These are phyloP conservation scores for Penicillium sp. DNA, from an alignment of 2,329 filamentous ascomycete genomes.

Conservation along the genomic window DNA sequence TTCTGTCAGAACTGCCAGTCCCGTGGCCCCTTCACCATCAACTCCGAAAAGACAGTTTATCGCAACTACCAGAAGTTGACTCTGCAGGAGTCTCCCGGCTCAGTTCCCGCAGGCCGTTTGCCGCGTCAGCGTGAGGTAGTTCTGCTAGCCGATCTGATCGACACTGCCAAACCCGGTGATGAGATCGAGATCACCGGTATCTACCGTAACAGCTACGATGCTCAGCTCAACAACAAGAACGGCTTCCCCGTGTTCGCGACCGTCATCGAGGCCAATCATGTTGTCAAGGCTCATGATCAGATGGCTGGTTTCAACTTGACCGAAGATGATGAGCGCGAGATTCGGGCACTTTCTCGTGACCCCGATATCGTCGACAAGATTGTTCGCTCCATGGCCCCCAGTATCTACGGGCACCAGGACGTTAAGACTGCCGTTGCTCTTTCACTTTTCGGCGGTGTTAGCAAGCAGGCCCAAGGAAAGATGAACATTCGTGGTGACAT, in stretches of 20 bases:
- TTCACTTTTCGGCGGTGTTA: conserved; percentile 91
- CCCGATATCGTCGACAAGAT: conserved; percentile 92
- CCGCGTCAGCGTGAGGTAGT: conserved; percentile 93
- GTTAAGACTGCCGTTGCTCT: conserved; percentile 96
- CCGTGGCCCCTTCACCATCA: conserved; percentile 89
- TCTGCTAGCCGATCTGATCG: conserved; percentile 94
- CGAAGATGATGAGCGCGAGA: conserved; percentile 90
- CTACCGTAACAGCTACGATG: conserved; percentile 98
- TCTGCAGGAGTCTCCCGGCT: conserved; percentile 93
- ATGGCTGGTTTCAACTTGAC: conserved; percentile 94
- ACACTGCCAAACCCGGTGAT: conserved; percentile 93
- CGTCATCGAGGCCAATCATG: conserved; percentile 94
- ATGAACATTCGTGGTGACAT: conserved; percentile 95
- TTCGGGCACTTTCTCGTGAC: conserved; percentile 83
- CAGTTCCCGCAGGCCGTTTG: conserved; percentile 90
- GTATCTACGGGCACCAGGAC: conserved; percentile 94
- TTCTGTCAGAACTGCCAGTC: conserved; percentile 98
- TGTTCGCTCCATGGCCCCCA: conserved; percentile 88
- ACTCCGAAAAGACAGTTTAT: conserved; percentile 97
- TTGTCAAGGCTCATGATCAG: conserved; percentile 96
- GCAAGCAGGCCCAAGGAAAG: conserved; percentile 84
- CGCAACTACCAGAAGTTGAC: conserved; percentile 98
- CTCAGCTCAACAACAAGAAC: conserved; percentile 96
- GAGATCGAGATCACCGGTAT: conserved; percentile 97
- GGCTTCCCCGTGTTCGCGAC: conserved; percentile 98